Evolutionary conservation across 371 early-diverging fungal genomes (phyloP).

Genomic region (Actinomucor elegans): DNA sequence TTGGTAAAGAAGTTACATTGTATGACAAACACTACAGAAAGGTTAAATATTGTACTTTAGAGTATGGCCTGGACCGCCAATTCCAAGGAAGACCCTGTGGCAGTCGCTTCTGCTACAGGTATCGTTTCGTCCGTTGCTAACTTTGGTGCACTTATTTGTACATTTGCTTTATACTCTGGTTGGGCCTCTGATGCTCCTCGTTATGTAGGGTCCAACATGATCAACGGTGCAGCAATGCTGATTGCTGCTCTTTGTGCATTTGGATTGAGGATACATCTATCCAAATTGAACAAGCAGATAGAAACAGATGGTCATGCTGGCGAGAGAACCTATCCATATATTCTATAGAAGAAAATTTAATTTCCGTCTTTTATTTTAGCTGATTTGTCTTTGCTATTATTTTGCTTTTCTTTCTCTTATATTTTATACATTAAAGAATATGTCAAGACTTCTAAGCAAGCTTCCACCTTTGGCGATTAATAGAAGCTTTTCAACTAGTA

Average conservation of each 20-base stretch:
- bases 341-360: constrained; percentile 7
- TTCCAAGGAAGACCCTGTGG: constrained; percentile 39
- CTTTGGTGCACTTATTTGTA: constrained; percentile 47
- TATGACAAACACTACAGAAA: neutral
- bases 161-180: constrained; percentile 50
- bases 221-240: constrained; percentile 49
- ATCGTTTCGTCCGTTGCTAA: constrained; percentile 51
- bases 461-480: too few relatives aligned
- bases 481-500: neutral
- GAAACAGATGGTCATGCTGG: constrained; percentile 18
- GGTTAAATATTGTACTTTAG: constrained; percentile 9
- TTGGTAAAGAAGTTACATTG: constrained; percentile 30
- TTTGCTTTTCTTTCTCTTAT: too few relatives aligned
- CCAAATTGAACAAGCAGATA: constrained; percentile 31
- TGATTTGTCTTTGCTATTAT: too few relatives aligned
- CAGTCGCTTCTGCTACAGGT: constrained; percentile 48
- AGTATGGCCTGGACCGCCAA: constrained; percentile 58
- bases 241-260: constrained; percentile 40
- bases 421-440: too few relatives aligned
- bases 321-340: constrained; percentile 21
- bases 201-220: constrained; percentile 51
- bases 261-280: constrained; percentile 26
- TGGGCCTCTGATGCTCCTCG: constrained; percentile 51
- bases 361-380: neutral
- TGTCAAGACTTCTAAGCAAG: too few relatives aligned